Evolutionary conservation across 352 stramenopile genomes (phyloP), one percentile per base, ranked within the genome.

Genomic region (Aphanomyces stellatus): DNA sequence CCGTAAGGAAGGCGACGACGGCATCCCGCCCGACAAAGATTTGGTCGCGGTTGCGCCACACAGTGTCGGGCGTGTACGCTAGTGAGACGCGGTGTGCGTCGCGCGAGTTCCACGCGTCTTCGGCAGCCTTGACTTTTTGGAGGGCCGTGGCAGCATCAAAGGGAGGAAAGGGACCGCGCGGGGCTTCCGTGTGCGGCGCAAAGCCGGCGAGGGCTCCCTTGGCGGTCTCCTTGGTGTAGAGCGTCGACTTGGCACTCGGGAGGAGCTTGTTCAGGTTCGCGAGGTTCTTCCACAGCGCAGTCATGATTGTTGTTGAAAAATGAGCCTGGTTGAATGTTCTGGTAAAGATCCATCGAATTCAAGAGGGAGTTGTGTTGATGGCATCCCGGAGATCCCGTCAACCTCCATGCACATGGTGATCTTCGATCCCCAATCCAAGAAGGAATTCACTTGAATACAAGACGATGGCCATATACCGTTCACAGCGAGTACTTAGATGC

Each of bases 91-190:
- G 72, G 4, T 72, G 57, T 2, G 88, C 80, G 22, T 96, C 83
- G 4, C 82, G 74, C 5, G 75, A 81, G 77, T 97, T 97, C 89
- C 89, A 96, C 27, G 83, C 89, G 68, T 97, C 87, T 49, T 97
- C 89, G 0, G 89, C 89, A 1, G 80, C 78, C 15, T 87, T 85
- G 34, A 94, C 86, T 72, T 97, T 96, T 2, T 87, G 2, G 0
- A 77, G 68, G 4, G 89, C 88, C 0, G 75, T 87, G 71, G 94
- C 88, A 19, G 72, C 64, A 15, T 81, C 88, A 72, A 95, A 97
- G 17, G 88, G 88, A 3, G 89, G 89, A 4, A 94, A 27, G 3
- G 85, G 85, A 8, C 69, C 69, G 33, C 73, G 63, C 24, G 73
- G 40, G 6, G 60, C 30, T 15, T 42, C 60, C 1, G 15, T 24